A percentile compares a stretch with the other conserved stretches of the same genome.
These are phyloP conservation scores for Erysimum cheiranthoides DNA, from an alignment of 345 rosid species.

Conservation along the genomic window DNA sequence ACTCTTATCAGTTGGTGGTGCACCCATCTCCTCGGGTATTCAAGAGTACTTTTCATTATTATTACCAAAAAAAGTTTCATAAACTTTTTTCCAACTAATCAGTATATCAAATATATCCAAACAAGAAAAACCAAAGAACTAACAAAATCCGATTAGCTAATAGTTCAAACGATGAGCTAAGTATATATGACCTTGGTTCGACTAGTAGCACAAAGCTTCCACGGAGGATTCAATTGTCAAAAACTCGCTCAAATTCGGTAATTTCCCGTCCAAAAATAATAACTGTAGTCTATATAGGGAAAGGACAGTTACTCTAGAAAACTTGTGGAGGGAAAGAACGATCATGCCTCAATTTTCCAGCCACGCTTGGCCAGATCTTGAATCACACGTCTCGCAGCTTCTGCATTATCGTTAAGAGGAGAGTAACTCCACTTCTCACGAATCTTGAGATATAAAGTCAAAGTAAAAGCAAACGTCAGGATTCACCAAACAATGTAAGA, in stretches of 20 bases:
- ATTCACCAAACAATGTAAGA: not conserved
- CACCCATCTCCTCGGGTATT: conserved; percentile 1
- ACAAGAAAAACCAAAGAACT: conserved; percentile 14
- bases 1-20: conserved; percentile 19
- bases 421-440: conserved; percentile 83
- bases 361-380: conserved; percentile 73
- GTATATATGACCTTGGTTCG: conserved; percentile 7
- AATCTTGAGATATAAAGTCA: conserved; percentile 55
- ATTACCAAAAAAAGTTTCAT: not conserved
- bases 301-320: conserved; percentile 31
- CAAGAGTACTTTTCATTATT: not conserved
- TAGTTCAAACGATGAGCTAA: conserved; percentile 18
- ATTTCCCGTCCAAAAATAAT: not conserved
- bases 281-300: not conserved
- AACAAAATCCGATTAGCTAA: conserved; percentile 22
- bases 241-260: not conserved
- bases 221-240: not conserved
- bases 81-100: conserved; percentile 33
- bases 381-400: conserved; percentile 72
- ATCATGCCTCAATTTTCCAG: conserved; percentile 54
- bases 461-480: conserved; percentile 27
- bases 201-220: not conserved
- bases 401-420: conserved; percentile 76
- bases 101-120: conserved; percentile 26
- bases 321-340: conserved; percentile 1